A percentile compares a stretch with the other conserved stretches of the same genome.
phyloP scores from a whole-genome alignment of 495 filamentous ascomycete genomes.

The Echria macrotheca region DNA sequence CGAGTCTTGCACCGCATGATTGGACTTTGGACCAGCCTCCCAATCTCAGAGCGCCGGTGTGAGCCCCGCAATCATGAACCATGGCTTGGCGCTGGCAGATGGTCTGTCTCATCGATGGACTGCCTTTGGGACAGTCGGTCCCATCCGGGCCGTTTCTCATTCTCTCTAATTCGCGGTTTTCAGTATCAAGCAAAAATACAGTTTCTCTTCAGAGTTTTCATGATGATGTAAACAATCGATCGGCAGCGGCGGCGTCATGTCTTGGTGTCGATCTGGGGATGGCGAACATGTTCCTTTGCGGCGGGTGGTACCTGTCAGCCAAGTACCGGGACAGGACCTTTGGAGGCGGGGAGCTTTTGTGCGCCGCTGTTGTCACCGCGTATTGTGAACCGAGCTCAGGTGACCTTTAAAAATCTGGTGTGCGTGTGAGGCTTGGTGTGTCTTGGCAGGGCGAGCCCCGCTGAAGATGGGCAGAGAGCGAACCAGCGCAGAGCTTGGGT shows the following conservation, averaged over 20 bases:
- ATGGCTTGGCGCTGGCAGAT: neutral
- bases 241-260: too few relatives aligned
- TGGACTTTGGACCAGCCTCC: neutral
- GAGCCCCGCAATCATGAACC: neutral
- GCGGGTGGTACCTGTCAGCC: neutral
- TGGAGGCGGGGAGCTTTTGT: conserved; percentile 1
- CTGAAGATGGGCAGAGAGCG: too few relatives aligned
- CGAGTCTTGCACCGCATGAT: neutral
- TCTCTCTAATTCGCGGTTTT: too few relatives aligned
- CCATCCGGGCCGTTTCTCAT: too few relatives aligned
- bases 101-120: too few relatives aligned
- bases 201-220: too few relatives aligned
- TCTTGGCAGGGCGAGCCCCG: conserved; percentile 23
- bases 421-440: conserved; percentile 7
- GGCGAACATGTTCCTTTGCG: neutral
- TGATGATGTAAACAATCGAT: too few relatives aligned
- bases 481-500: too few relatives aligned
- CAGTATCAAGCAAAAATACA: too few relatives aligned
- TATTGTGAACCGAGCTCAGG: conserved; percentile 21
- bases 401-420: conserved; percentile 23
- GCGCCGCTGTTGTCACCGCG: neutral
- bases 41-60: neutral
- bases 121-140: too few relatives aligned
- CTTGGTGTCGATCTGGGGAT: neutral
- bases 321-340: neutral